Evolutionary conservation across 1,284 basidiomycete species (phyloP).

Genomic region (Kalmanozyma brasiliensis): DNA sequence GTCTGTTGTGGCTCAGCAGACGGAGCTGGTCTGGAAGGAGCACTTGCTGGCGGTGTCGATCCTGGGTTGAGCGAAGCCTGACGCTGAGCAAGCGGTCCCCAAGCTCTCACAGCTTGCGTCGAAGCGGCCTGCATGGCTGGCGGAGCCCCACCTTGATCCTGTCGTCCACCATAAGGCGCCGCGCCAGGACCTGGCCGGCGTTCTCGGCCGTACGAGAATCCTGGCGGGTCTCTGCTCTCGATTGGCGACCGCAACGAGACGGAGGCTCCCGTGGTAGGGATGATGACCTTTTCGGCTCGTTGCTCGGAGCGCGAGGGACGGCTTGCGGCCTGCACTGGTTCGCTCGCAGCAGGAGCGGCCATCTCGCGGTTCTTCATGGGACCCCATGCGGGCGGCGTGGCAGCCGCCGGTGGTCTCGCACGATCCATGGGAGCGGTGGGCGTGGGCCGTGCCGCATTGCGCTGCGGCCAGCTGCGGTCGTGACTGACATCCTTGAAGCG

Average conservation of each 20-base stretch:
- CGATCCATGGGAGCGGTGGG: slow-evolving; percentile 15
- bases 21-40: slow-evolving; percentile 9
- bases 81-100: slow-evolving; percentile 64
- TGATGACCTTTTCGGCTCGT: slow-evolving; percentile 48
- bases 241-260: slow-evolving; percentile 45
- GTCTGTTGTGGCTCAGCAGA: slow-evolving; percentile 13
- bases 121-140: slow-evolving; percentile 23
- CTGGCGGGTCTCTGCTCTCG: slow-evolving; percentile 30
- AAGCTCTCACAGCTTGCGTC: slow-evolving; percentile 40
- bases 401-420: slow-evolving; percentile 13
- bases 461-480: slow-evolving; percentile 61
- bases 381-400: slow-evolving; percentile 25
- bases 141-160: slow-evolving; percentile 14
- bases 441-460: slow-evolving; percentile 9
- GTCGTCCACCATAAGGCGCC: slow-evolving; percentile 22
- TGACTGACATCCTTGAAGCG: slow-evolving; percentile 63
- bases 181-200: slow-evolving; percentile 21
- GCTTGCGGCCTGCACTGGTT: slow-evolving; percentile 13
- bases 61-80: slow-evolving; percentile 51
- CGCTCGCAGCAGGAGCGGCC: slow-evolving; percentile 14
- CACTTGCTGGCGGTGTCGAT: slow-evolving; percentile 21
- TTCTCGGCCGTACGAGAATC: slow-evolving; percentile 35
- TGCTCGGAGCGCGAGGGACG: slow-evolving; percentile 35
- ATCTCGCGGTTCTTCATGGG: slow-evolving; percentile 29
- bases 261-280: slow-evolving; percentile 43